Base-by-base conservation (phyloP, 2,329 filamentous ascomycete species). In the Aspergillus proliferans region DNA sequence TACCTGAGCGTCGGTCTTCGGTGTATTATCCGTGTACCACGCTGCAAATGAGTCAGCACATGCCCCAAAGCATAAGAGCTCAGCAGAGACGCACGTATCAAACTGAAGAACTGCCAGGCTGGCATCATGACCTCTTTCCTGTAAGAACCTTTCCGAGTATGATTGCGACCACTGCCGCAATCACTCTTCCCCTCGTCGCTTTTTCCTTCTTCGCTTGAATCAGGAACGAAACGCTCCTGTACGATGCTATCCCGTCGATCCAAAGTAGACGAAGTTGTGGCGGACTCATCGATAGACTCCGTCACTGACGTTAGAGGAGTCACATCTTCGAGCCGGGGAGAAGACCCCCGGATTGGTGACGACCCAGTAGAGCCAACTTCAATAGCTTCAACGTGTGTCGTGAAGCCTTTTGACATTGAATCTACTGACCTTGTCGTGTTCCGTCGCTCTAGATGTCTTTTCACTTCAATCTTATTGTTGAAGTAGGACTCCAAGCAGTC, bases 101-200 rank as follows among this genome's bases (percentile, higher is more conserved):
- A 75, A 61, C 87, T 89, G 71, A 96, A 97, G 63, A 97, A 95
- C 62, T 96, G 92, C 90, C 91, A 97, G 2, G 93, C 93, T 34
- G 92, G 92, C 75, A 97, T 95, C 50, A 92, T 85, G 12, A 97
- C 87, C 60, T 95, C 91, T 63, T 92, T 95, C 55, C 79, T 69
- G 45, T 78, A 68, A 30, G 72, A 76, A 36, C 70, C 70, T 47
- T 59, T 68, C 12, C 66, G 63, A 6, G 57, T 55, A 12, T 58
- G 65, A 56, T 62, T 67, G 64, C 50, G 56, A 58, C 56, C 55
- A 44, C 41, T 51, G 61, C 61, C 61, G 42, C 59, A 64, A 46
- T 62, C 52, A 50, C 69, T 12, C 10, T 30, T 30, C 1, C 26
- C 26, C 26, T 30, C 26, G 10, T 30, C 10, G 10, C 26, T 30